Evolutionary conservation across 129 eudicot species (phyloP).

Genomic region (Ambrosia trifida): DNA sequence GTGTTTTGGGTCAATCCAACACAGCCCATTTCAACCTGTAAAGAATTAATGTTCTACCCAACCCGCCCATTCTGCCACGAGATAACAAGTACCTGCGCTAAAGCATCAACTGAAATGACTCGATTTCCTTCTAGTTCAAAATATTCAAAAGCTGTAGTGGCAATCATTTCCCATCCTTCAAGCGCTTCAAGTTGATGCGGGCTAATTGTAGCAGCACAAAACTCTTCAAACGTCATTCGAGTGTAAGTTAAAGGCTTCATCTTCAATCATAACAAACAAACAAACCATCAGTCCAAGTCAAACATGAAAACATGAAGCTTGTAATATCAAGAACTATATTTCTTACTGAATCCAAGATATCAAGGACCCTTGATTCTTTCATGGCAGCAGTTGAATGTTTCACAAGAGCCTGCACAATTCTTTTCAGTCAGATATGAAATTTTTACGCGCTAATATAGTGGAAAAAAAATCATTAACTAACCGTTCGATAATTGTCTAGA

Average conservation of each 20-base stretch:
- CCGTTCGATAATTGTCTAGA: conserved; percentile 76
- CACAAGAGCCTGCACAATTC: conserved; percentile 73
- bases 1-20: not conserved
- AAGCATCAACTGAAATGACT: conserved; percentile 54
- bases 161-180: conserved; percentile 70
- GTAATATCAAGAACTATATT: conserved; percentile 1
- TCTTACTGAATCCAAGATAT: conserved; percentile 72
- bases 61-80: not conserved
- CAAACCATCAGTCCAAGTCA: not conserved
- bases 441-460: conserved; percentile 9
- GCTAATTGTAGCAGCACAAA: conserved; percentile 86
- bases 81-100: conserved; percentile 55
- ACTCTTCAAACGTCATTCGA: conserved; percentile 83
- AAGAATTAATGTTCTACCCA: not conserved
- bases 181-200: conserved; percentile 85
- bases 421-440: conserved; percentile 11
- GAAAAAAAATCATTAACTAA: conserved; percentile 39
- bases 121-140: conserved; percentile 82
- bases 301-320: conserved; percentile 15
- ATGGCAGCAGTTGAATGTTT: conserved; percentile 85
- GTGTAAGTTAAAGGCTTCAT: conserved; percentile 73
- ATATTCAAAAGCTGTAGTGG: conserved; percentile 53
- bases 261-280: conserved; percentile 40
- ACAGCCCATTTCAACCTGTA: not conserved
- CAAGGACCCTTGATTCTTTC: conserved; percentile 86